A percentile compares a stretch with the other conserved stretches of the same genome.
These are phyloP conservation scores for Blastocystis hominis DNA, from an alignment of 352 stramenopile genomes.

Conservation along the genomic window DNA sequence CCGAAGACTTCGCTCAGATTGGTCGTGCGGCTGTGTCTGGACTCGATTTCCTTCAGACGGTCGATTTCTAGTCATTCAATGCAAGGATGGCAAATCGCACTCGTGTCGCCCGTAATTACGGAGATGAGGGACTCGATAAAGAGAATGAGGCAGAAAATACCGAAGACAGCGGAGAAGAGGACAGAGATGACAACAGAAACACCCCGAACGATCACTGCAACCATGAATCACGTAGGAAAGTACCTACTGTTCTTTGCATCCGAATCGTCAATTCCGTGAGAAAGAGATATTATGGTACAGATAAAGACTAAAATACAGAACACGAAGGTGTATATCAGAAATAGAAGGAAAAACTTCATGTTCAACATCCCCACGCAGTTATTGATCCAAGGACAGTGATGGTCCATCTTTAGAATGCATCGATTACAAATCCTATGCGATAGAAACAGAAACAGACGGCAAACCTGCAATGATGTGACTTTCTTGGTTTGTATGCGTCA, in stretches of 20 bases:
- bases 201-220: not conserved
- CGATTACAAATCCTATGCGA: slow-evolving; percentile 55
- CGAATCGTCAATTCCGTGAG: not conserved
- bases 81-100: not conserved
- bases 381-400: slow-evolving; percentile 61
- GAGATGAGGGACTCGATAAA: not conserved
- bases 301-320: not conserved
- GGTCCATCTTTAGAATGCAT: slow-evolving; percentile 63
- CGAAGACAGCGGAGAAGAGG: not conserved
- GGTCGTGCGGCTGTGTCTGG: not conserved
- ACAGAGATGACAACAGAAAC: not conserved
- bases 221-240: not conserved
- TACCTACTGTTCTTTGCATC: not conserved
- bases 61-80: slow-evolving; percentile 7
- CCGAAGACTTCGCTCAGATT: slow-evolving; percentile 27
- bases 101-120: not conserved
- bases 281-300: not conserved
- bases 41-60: not conserved
- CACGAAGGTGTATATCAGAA: slow-evolving; percentile 33
- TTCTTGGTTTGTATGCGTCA: slow-evolving; percentile 18
- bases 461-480: slow-evolving; percentile 45
- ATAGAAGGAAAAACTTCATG: slow-evolving; percentile 52
- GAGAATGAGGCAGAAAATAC: not conserved
- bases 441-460: not conserved
- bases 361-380: slow-evolving; percentile 56